phyloP scores from a whole-genome alignment of 23 red algal species.

The Chondrus crispus region DNA sequence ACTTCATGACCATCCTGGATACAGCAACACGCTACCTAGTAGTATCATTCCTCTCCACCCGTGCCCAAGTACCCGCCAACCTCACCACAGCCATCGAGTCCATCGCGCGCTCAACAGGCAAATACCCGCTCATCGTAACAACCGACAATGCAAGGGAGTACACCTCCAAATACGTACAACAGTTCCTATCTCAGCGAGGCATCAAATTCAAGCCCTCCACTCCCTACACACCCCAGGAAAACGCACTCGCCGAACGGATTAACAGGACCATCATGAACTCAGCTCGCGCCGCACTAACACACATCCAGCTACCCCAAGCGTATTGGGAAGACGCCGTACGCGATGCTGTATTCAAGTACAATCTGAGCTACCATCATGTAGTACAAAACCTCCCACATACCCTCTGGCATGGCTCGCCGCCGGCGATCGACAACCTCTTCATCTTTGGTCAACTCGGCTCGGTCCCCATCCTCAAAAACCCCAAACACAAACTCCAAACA shows the following conservation, averaged over 20 bases:
- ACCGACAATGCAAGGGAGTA: conserved; percentile 4
- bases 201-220: neutral
- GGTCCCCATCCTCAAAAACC: neutral
- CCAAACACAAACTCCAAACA: neutral
- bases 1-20: neutral
- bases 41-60: neutral
- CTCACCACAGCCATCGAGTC: neutral
- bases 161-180: neutral
- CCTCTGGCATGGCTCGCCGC: neutral
- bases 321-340: conserved; percentile 19
- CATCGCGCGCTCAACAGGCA: too few relatives aligned
- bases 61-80: neutral
- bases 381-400: neutral
- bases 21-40: neutral
- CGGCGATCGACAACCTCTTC: neutral
- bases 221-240: neutral
- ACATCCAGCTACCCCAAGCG: neutral
- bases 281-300: neutral
- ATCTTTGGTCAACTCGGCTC: neutral
- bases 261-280: neutral
- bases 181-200: neutral
- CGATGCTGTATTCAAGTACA: conserved; percentile 1
- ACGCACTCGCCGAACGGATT: neutral
- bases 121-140: neutral
- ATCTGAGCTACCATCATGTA: neutral